Evolutionary conservation across 2,329 filamentous ascomycete genomes (phyloP), one percentile per base, ranked within the genome.

Genomic region (Paecilomyces niveus): DNA sequence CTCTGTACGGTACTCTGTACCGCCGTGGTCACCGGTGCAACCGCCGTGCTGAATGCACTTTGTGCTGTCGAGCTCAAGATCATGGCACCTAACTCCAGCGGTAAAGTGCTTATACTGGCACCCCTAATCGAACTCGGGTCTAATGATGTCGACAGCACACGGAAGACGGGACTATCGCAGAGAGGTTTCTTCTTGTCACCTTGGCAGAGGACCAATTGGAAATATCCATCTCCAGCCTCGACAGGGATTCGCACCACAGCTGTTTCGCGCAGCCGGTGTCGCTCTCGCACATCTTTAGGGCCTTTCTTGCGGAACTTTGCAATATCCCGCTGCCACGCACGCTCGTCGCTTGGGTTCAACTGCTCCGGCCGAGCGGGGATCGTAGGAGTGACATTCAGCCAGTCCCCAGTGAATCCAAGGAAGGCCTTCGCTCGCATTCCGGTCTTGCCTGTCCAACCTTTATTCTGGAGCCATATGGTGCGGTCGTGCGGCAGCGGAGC

Each of bases 331-430:
- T 89, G 86, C 75, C 87, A 88, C 0, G 80, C 84, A 2, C 87
- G 79, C 67, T 89, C 88, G 35, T 89, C 85, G 0, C 72, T 74
- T 0, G 78, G 74, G 0, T 80, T 74, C 1, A 89, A 65, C 53
- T 86, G 80, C 0, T 80, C 74, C 0, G 77, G 65, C 0, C 70
- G 66, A 0, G 82, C 78, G 22, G 76, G 76, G 1, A 78, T 71
- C 0, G 75, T 75, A 0, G 88, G 88, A 0, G 88, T 90, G 2
- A 89, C 86, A 59, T 90, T 81, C 11, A 89, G 75, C 87, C 88
- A 90, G 64, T 75, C 78, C 7, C 79, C 77, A 11, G 80, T 83
- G 0, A 81, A 78, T 7, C 85, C 82, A 35, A 89, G 73, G 1
- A 89, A 70, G 0, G 85, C 82, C 67, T 87, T 88, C 29, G 86